These are phyloP conservation scores for Oxyria digyna DNA, from an alignment of 148 eudicot species.

Conservation along the genomic window DNA sequence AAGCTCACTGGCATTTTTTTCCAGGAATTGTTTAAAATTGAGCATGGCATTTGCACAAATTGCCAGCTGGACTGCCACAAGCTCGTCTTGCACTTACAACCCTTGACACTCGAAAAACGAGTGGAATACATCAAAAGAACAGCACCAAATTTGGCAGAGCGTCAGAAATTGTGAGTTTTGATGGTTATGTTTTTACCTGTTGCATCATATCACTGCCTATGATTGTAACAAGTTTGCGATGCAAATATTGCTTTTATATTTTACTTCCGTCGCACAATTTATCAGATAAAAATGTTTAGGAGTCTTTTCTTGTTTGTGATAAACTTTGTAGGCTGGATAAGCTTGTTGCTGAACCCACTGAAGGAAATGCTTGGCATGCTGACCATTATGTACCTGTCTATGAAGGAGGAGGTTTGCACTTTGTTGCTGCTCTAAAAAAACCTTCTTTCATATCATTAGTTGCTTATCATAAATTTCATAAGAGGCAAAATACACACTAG, in stretches of 20 bases:
- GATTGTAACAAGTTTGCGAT: background rate
- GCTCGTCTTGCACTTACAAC: constrained; percentile 58
- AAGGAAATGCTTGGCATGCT: constrained; percentile 98
- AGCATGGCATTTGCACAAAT: constrained; percentile 73
- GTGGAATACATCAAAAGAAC: constrained; percentile 41
- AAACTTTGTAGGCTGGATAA: constrained; percentile 46
- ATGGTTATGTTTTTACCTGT: background rate
- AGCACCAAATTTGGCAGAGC: constrained; percentile 58
- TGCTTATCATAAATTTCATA: background rate
- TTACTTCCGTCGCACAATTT: background rate
- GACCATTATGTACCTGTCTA: constrained; percentile 86
- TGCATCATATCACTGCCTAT: background rate
- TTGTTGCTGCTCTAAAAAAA: background rate
- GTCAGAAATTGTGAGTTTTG: constrained; percentile 53
- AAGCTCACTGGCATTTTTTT: constrained; percentile 1
- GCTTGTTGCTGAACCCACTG: constrained; percentile 73
- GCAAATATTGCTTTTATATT: background rate
- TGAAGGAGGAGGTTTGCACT: constrained; percentile 83
- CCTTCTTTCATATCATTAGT: too few species aligned
- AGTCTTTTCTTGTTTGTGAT: background rate
- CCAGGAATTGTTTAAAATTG: constrained; percentile 81
- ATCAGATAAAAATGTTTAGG: background rate
- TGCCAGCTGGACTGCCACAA: constrained; percentile 83
- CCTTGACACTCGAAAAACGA: constrained; percentile 47
- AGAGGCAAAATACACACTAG: too few species aligned